Conservation (phyloP, 345 rosid species). For the Populus alba region DNA sequence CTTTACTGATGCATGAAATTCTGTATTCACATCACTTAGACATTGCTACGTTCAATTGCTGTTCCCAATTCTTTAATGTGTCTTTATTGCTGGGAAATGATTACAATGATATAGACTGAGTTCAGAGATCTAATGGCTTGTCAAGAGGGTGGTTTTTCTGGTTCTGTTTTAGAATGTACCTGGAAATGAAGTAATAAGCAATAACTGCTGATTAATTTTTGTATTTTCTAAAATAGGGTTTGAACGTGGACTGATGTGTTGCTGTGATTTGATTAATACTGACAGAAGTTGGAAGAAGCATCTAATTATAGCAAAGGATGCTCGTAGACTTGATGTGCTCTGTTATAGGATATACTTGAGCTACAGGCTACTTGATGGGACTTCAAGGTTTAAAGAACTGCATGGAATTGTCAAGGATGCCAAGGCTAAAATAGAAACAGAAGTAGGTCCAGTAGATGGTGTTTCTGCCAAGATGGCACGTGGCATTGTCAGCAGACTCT, state of each 20-base stretch:
- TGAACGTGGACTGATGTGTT: slow-evolving; percentile 18
- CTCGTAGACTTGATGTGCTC: slow-evolving; percentile 77
- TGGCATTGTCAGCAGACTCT: slow-evolving; percentile 86
- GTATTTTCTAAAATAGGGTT: slow-evolving; percentile 7
- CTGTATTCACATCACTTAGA: background rate
- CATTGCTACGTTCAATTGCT: background rate
- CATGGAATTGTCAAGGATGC: slow-evolving; percentile 65
- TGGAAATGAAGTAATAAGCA: background rate
- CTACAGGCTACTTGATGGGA: slow-evolving; percentile 72
- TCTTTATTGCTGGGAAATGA: background rate
- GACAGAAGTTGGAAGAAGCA: slow-evolving; percentile 92
- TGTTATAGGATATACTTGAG: slow-evolving; percentile 83
- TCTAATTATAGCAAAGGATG: slow-evolving; percentile 75
- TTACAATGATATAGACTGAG: background rate
- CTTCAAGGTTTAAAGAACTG: slow-evolving; percentile 64
- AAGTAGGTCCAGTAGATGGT: slow-evolving; percentile 74
- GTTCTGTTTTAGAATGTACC: background rate
- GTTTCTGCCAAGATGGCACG: slow-evolving; percentile 70
- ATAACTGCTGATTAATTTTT: slow-evolving; percentile 1
- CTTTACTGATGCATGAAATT: background rate
- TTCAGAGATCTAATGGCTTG: background rate
- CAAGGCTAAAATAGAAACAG: slow-evolving; percentile 72
- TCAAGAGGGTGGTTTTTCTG: background rate
- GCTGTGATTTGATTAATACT: slow-evolving; percentile 25
- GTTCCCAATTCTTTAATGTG: background rate